Percentiles rank a stretch among this genome's conserved stretches.
These are phyloP conservation scores for Ascoidea asiatica DNA, from an alignment of 805 yeast species.

Conservation along the genomic window DNA sequence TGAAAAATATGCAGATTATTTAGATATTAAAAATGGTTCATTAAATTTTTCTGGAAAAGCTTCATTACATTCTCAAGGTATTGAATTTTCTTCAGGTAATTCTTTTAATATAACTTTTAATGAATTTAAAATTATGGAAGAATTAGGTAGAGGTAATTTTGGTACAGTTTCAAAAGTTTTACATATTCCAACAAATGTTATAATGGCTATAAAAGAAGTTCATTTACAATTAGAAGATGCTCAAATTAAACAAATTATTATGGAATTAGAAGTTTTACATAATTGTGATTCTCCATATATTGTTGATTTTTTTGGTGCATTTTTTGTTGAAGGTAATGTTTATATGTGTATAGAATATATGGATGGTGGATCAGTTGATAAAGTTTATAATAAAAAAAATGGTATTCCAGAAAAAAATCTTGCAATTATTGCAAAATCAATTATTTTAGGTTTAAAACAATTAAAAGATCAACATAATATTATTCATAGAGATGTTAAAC, in stretches of 20 bases:
- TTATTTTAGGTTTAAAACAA: conserved; percentile 68
- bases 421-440: conserved; percentile 69
- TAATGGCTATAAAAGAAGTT: conserved; percentile 97
- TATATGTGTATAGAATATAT: conserved; percentile 96
- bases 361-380: conserved; percentile 94
- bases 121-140: conserved; percentile 71
- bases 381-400: conserved; percentile 48
- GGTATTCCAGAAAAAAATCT: conserved; percentile 70
- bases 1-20: conserved; percentile 73
- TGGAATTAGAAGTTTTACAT: conserved; percentile 92
- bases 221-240: conserved; percentile 84
- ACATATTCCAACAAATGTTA: conserved; percentile 82
- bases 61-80: conserved; percentile 81
- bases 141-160: conserved; percentile 90
- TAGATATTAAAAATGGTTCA: conserved; percentile 86
- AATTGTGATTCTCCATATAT: conserved; percentile 82
- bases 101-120: conserved; percentile 78
- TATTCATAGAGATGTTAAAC: conserved; percentile 93
- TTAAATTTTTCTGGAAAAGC: conserved; percentile 90
- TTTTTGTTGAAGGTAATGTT: conserved; percentile 94
- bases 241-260: conserved; percentile 85
- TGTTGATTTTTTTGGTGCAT: conserved; percentile 95
- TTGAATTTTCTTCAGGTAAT: conserved; percentile 80
- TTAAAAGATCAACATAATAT: conserved; percentile 85
- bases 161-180: conserved; percentile 90